Percentiles rank a stretch among this genome's conserved stretches.
Conservation (phyloP, 1,284 basidiomycete species). For the Malassezia slooffiae region DNA sequence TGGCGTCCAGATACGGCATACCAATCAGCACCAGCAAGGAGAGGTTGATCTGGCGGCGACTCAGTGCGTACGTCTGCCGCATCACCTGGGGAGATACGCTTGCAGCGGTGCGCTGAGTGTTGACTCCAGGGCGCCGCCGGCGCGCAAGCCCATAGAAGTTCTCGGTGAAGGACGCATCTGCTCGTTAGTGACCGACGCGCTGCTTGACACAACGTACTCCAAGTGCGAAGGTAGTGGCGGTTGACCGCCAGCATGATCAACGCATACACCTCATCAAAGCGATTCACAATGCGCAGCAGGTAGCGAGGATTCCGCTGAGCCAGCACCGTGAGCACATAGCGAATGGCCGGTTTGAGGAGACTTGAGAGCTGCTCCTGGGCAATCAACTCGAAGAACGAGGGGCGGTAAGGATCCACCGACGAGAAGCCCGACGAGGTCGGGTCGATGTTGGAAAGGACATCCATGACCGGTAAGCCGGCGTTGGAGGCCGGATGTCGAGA, state of each 20-base stretch:
- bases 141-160: slow-evolving; percentile 84
- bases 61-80: slow-evolving; percentile 20
- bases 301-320: slow-evolving; percentile 91
- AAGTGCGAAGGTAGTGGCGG: slow-evolving; percentile 71
- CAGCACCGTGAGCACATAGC: slow-evolving; percentile 83
- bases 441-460: slow-evolving; percentile 28
- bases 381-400: slow-evolving; percentile 86
- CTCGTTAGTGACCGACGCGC: not conserved
- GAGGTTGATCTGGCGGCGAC: slow-evolving; percentile 17
- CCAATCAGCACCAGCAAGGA: slow-evolving; percentile 55
- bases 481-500: too few species aligned
- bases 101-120: slow-evolving; percentile 10
- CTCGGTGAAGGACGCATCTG: slow-evolving; percentile 71
- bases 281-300: slow-evolving; percentile 77
- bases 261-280: slow-evolving; percentile 92
- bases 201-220: slow-evolving; percentile 52
- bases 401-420: slow-evolving; percentile 52
- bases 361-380: slow-evolving; percentile 90
- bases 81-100: slow-evolving; percentile 2
- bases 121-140: slow-evolving; percentile 56
- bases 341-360: slow-evolving; percentile 82
- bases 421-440: slow-evolving; percentile 24
- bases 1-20: slow-evolving; percentile 76
- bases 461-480: too few species aligned
- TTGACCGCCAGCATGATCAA: slow-evolving; percentile 78